A percentile compares a stretch with the other conserved stretches of the same genome.
These are phyloP conservation scores for Spergularia azorica DNA, from an alignment of 179 eudicot species.

Conservation along the genomic window DNA sequence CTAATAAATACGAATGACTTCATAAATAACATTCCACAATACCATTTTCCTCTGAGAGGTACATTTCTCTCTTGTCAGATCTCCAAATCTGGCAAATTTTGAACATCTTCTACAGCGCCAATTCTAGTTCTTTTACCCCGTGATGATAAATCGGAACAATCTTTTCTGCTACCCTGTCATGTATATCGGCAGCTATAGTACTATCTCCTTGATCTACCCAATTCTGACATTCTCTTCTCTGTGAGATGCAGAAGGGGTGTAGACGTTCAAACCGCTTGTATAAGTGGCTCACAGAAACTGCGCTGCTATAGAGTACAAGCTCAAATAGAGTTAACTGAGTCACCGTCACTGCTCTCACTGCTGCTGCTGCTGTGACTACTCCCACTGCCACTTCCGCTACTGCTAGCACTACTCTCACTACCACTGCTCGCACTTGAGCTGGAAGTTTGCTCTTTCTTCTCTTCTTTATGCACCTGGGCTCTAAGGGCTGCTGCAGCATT, in stretches of 20 bases:
- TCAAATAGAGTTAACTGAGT: constrained; percentile 64
- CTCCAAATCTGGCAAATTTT: too few species aligned
- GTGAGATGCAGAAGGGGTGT: neutral
- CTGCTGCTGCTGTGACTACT: constrained; percentile 55
- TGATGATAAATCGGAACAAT: too few species aligned
- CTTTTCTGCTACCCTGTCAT: too few species aligned
- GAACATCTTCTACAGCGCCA: neutral
- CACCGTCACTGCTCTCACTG: constrained; percentile 75
- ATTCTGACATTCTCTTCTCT: neutral
- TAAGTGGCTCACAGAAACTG: neutral
- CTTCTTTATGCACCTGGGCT: constrained; percentile 74
- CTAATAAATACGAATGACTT: neutral
- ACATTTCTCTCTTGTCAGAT: neutral
- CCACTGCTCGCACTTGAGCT: constrained; percentile 78
- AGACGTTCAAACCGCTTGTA: neutral
- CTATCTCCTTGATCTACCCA: neutral
- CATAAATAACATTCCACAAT: constrained; percentile 3
- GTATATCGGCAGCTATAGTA: too few species aligned
- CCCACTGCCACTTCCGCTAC: constrained; percentile 55
- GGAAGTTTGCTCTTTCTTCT: constrained; percentile 47
- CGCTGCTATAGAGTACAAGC: constrained; percentile 1
- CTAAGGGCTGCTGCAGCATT: constrained; percentile 88
- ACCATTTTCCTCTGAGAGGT: neutral
- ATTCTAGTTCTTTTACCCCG: too few species aligned
- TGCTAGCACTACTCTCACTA: constrained; percentile 65